These are phyloP conservation scores for Kickxella alabastrina DNA, from an alignment of 192 early-diverging fungal species.

Conservation along the genomic window DNA sequence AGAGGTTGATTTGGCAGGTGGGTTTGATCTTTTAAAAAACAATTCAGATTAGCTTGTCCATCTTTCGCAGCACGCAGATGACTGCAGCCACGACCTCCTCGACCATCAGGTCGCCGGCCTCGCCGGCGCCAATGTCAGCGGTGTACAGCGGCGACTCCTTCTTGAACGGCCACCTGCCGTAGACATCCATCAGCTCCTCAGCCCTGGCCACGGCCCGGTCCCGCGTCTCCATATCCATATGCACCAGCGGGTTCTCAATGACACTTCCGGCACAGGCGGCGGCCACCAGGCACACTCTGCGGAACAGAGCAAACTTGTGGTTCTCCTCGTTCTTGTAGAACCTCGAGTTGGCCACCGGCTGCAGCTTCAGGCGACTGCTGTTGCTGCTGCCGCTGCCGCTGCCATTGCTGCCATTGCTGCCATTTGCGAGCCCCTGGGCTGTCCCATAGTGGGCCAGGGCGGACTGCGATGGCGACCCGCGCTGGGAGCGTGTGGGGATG, in stretches of 20 bases:
- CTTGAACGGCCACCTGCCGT: constrained; percentile 70
- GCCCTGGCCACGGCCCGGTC: constrained; percentile 86
- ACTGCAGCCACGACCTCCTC: constrained; percentile 73
- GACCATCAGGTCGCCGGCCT: constrained; percentile 53
- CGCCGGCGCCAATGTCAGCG: constrained; percentile 52
- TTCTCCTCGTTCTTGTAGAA: constrained; percentile 33
- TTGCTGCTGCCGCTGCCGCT: constrained; percentile 42
- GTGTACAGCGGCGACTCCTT: constrained; percentile 56
- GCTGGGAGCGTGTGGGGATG: constrained; percentile 47
- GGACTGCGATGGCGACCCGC: constrained; percentile 47
- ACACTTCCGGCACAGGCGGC: constrained; percentile 96
- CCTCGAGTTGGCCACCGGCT: constrained; percentile 23
- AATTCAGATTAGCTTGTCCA: constrained; percentile 74
- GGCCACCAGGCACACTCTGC: constrained; percentile 87
- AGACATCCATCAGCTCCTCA: constrained; percentile 86
- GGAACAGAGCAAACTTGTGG: constrained; percentile 55
- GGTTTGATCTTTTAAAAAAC: background rate
- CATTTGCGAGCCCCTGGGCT: background rate
- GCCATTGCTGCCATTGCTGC: constrained; percentile 2
- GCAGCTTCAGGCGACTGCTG: constrained; percentile 20
- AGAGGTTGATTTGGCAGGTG: background rate
- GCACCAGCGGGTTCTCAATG: constrained; percentile 88
- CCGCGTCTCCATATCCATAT: constrained; percentile 77
- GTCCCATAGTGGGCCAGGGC: no score
- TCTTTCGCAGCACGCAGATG: constrained; percentile 82